Evolutionary conservation across 257 asterid species (phyloP), one percentile per base, ranked within the genome.

Genomic region (Eucommia ulmoides): DNA sequence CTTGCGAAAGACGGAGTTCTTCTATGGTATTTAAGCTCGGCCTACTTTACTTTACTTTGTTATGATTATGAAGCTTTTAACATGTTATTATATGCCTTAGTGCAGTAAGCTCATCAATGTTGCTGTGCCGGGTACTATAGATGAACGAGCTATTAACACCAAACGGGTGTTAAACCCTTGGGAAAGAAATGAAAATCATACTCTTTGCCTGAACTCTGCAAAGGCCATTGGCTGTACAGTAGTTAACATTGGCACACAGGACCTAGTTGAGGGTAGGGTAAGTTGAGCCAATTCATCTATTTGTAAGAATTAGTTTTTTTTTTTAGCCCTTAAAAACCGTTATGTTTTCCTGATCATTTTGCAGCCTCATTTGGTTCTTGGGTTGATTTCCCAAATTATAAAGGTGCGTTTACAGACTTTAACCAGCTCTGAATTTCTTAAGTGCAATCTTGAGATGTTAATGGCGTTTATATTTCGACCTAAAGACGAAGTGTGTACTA

Each of bases 31-130:
- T 42, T 16, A 42, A 42, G 19, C 20, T 2, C 9, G 48, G 3
- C 2, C 21, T 9, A 0, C 19, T 42, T 42, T 3, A 42, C 48
- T 42, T 7, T 38, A 4, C 7, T 38, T 38, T 38, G 6, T 38
- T 18, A 42, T 2, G 20, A 42, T 2, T 6, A 16, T 3, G n/a
- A n/a, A n/a, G n/a, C n/a, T n/a, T n/a, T n/a, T n/a, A n/a, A n/a
- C n/a, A n/a, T n/a, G n/a, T n/a, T n/a, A n/a, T n/a, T n/a, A n/a
- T n/a, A n/a, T 42, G 48, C 9, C 20, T 16, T 18, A 16, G 19
- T 42, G 48, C 48, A 42, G 48, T 42, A 42, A 42, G 48, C 48
- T 42, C 19, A 42, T 42, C 48, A 42, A 42, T 42, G 48, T 42
- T 42, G 48, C 48, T 42, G 48, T 42, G 4, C 48, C 48, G 48